Evolutionary conservation across 2,329 filamentous ascomycete species (phyloP).

Genomic region (Zymoseptoria tritici): DNA sequence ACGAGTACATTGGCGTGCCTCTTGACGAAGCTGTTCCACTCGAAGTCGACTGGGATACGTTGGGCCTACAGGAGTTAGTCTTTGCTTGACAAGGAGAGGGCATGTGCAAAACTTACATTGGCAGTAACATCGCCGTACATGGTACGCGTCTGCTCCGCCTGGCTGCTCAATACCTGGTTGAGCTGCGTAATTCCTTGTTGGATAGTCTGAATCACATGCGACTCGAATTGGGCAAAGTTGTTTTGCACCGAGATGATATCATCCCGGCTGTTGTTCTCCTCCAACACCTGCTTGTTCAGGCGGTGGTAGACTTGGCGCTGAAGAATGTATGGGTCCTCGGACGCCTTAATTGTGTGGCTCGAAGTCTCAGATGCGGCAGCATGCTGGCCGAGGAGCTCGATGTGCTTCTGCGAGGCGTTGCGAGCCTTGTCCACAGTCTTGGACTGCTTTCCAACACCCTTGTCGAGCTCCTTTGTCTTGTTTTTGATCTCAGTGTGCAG

Average conservation of each 20-base stretch:
- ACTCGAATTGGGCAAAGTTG: constrained; percentile 81
- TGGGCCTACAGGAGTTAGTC: constrained; percentile 44
- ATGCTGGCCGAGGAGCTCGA: constrained; percentile 84
- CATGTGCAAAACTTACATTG: constrained; percentile 30
- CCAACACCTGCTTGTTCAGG: constrained; percentile 80
- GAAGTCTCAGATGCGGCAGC: constrained; percentile 71
- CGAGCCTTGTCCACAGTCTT: constrained; percentile 91
- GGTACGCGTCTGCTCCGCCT: constrained; percentile 71
- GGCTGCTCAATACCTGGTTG: constrained; percentile 68
- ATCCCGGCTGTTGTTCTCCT: constrained; percentile 93
- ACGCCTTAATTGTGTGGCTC: constrained; percentile 61
- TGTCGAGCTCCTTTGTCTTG: constrained; percentile 81
- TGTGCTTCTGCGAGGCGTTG: constrained; percentile 82
- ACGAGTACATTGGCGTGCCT: constrained; percentile 67
- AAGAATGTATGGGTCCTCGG: constrained; percentile 82
- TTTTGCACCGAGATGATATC: constrained; percentile 88
- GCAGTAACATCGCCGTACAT: constrained; percentile 79
- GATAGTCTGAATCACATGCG: constrained; percentile 72
- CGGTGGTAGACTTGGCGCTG: constrained; percentile 74
- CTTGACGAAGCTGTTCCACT: constrained; percentile 78
- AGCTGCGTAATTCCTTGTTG: constrained; percentile 79
- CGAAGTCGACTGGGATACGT: constrained; percentile 73
- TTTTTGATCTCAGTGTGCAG: constrained; percentile 95
- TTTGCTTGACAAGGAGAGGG: background rate
- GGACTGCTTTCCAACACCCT: constrained; percentile 72